These are phyloP conservation scores for Ophiostoma fasciatum DNA, from an alignment of 2,329 filamentous ascomycete species.

Conservation along the genomic window DNA sequence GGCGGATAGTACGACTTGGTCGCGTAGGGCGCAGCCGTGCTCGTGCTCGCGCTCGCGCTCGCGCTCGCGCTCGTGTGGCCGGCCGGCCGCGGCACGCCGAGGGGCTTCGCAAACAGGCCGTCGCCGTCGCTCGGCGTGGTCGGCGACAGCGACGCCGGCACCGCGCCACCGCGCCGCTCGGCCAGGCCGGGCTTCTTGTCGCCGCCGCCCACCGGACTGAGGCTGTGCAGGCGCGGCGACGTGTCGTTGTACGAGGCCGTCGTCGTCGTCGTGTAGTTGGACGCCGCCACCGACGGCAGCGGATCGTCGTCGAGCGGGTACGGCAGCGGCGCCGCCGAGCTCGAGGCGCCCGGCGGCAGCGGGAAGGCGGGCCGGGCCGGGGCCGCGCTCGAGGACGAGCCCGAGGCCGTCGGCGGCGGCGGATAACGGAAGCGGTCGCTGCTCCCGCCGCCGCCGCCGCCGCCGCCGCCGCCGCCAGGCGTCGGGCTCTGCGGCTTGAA, in stretches of 20 bases:
- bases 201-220: too few relatives aligned
- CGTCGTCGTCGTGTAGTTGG: too few relatives aligned
- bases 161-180: constrained; percentile 69
- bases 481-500: constrained; percentile 60
- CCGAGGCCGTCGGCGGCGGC: constrained; percentile 26
- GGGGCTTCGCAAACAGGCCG: constrained; percentile 60
- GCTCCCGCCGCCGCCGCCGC: constrained; percentile 18
- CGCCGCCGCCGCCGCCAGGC: constrained; percentile 22
- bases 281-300: constrained; percentile 25
- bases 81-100: constrained; percentile 29
- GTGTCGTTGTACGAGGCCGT: constrained; percentile 37
- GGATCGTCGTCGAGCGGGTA: constrained; percentile 59
- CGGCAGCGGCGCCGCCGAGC: constrained; percentile 50
- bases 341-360: constrained; percentile 53
- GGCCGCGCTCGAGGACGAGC: constrained; percentile 15
- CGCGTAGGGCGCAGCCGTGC: too few relatives aligned
- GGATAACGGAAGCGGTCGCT: constrained; percentile 39
- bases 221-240: constrained; percentile 37
- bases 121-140: constrained; percentile 63
- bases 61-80: constrained; percentile 34
- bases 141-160: constrained; percentile 68
- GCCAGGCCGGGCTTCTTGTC: constrained; percentile 53
- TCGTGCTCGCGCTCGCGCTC: constrained; percentile 77
- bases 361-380: constrained; percentile 43
- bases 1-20: constrained; percentile 47